Evolutionary conservation across 2,329 filamentous ascomycete genomes (phyloP), one percentile per base, ranked within the genome.

Genomic region (Trichoderma sp.): DNA sequence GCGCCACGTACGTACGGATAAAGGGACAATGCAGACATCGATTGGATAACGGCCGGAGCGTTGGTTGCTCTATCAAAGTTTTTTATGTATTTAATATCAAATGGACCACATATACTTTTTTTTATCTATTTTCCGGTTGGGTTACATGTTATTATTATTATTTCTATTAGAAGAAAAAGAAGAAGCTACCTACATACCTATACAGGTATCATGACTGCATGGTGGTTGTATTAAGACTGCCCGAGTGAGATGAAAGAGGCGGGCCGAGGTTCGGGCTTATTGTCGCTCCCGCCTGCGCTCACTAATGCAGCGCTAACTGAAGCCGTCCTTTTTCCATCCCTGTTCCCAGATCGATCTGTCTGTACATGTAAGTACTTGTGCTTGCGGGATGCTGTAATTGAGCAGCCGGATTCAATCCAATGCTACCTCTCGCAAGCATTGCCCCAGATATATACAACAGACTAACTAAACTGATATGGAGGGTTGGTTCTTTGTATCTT

Each of bases 51-150:
- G 71, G 71, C 59, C 63, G 45, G 71, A 66, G 71, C 63, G 63
- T 45, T 74, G 63, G 35, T 64, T 72, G 59, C 50, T 38, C 27
- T 50, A 21, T 50, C 69, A 33, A 45, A 31, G 35, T 41, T 63
- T 53, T 63, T 56, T 69, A 45, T 75, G 64, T 75, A 71, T 75
- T 73, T 73, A 73, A 73, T 73, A 65, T 75, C 41, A 33, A 69
- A 67, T 60, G 63, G 45, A 60, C 27, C 59, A 64, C 45, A 63
- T 16, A 6, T 21, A 50, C 16, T 41, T 7, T 50, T 7, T 50
- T 50, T 50, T 16, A 18, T 50, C 24, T 60, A 27, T 31, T 29
- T 60, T 4, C 9, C 7, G 50, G 50, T 24, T 21, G n/a, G 50
- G 11, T 53, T 53, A 14, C 11, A 24, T 24, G n/a, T 53, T 14